Evolutionary conservation across 805 yeast genomes (phyloP), one percentile per base, ranked within the genome.

Genomic region (Saccharomycopsis fermentans): DNA sequence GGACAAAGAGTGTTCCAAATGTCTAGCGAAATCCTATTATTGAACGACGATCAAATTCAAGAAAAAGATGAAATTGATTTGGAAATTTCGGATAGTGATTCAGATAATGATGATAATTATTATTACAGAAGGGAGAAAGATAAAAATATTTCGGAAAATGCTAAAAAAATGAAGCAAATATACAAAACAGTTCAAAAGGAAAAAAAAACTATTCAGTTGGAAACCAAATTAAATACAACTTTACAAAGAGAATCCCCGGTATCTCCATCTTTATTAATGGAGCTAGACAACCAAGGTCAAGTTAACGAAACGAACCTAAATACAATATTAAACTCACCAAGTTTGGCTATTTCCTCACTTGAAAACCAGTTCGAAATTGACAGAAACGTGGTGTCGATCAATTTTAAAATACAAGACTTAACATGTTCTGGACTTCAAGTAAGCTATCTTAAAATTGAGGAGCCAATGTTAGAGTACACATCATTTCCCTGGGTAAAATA

Each of bases 401-500:
- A 77, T 55, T 87, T 87, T 65, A 81, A 83, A 61, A 77, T 87
- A 52, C 87, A 87, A 2, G 78, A 82, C 69, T 70, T 78, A 58
- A 76, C 89, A 0, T 79, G 83, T 61, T 81, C 88, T 50, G 90
- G 90, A 0, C 69, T 87, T 39, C 82, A 81, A 63, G 77, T 87
- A 24, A 86, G 81, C 39, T 87, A 82, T 64, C 68, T 87, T 55
- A 81, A 83, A 62, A 84, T 87, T 16, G 80, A 79, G 26, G 95
- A 87, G 65, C 79, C 77, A 5, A 77, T 75, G 55, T 68, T 86
- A 66, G 74, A 78, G 56, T 83, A 83, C 63, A 81, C 87, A 5
- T 79, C 87, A 48, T 86, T 87, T 66, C 91, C 94, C 0, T 87
- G 95, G 95, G 85, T 87, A 1, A 74, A 86, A 57, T 85, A 86